These are phyloP conservation scores for Acanthamoeba castellanii DNA, from an alignment of 208 protist species.

Conservation along the genomic window DNA sequence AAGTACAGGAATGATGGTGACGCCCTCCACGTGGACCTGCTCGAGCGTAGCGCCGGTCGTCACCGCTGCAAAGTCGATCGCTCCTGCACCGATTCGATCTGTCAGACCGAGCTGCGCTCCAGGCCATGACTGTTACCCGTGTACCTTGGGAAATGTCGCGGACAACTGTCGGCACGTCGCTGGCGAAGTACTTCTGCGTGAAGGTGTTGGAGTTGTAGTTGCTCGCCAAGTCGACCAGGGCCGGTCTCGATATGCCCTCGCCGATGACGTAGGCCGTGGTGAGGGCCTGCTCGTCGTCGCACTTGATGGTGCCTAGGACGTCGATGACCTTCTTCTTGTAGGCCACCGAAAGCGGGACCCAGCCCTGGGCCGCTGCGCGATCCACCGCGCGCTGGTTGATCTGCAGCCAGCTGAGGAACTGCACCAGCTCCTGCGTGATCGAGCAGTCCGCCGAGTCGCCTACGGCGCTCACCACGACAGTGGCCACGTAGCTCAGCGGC, in stretches of 20 bases:
- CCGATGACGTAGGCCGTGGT: constrained; percentile 9
- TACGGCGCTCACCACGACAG: neutral
- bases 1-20: neutral
- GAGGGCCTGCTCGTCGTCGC: neutral
- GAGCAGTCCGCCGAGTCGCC: constrained; percentile 6
- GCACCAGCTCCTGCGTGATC: neutral
- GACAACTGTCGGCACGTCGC: neutral
- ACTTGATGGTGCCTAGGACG: constrained; percentile 3
- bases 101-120: no score
- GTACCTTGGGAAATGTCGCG: neutral
- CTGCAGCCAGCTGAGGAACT: constrained; percentile 15
- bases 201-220: neutral
- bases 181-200: constrained; percentile 34
- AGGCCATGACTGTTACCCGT: no score
- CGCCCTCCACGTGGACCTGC: neutral
- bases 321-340: constrained; percentile 44
- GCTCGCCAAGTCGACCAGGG: neutral
- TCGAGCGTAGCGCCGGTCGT: neutral
- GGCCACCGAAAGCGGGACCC: neutral
- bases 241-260: neutral
- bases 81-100: neutral
- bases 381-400: neutral
- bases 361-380: neutral
- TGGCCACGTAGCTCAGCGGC: constrained; percentile 1
- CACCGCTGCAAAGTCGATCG: neutral